Evolutionary conservation across 768 basidiomycete species (phyloP).

Genomic region (Crassisporium funariophilum): DNA sequence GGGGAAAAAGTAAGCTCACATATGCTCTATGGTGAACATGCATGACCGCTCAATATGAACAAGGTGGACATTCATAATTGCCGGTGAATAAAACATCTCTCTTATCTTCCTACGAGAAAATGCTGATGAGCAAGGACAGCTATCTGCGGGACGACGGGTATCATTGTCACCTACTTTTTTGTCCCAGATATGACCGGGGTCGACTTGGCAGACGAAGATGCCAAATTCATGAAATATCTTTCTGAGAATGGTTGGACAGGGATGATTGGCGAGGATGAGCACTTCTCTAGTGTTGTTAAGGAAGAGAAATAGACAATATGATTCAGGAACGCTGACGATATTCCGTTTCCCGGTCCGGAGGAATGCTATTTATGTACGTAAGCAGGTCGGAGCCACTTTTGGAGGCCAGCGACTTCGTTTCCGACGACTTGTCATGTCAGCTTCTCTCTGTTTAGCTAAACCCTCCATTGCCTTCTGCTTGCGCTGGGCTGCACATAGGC

Average conservation of each 20-base stretch:
- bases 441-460: too few relatives aligned
- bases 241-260: conserved; percentile 68
- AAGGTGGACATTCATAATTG: conserved; percentile 69
- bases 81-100: conserved; percentile 12
- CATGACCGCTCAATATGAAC: conserved; percentile 1
- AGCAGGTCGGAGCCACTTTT: neutral
- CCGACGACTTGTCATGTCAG: neutral
- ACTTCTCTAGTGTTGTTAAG: conserved; percentile 12
- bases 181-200: conserved; percentile 68
- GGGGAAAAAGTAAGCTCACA: conserved; percentile 54
- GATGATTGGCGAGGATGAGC: conserved; percentile 58
- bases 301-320: neutral
- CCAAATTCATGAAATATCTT: conserved; percentile 60
- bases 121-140: conserved; percentile 33
- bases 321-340: neutral
- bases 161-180: conserved; percentile 68
- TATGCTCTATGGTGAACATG: neutral
- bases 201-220: conserved; percentile 69
- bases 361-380: neutral
- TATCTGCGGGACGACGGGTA: conserved; percentile 64
- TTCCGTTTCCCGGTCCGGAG: neutral
- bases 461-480: neutral
- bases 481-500: neutral
- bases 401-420: neutral
- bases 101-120: neutral